phyloP scores from a whole-genome alignment of 129 eudicot genomes.

The Artemisia annua region DNA sequence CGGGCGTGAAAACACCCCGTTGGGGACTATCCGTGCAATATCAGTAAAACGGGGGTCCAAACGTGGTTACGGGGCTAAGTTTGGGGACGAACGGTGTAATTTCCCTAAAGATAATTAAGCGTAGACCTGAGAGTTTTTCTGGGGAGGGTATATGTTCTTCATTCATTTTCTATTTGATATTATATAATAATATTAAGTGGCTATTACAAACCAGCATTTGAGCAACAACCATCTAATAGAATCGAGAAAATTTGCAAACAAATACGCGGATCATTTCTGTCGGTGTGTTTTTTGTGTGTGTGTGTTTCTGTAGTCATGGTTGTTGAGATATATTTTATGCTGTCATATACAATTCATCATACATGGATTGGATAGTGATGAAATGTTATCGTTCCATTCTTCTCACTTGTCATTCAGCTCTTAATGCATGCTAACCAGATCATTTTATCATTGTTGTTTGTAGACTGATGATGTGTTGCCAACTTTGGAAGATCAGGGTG shows the following conservation, averaged over 20 bases:
- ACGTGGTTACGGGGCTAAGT: no score
- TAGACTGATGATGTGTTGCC: slow-evolving; percentile 95
- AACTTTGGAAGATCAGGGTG: slow-evolving; percentile 88
- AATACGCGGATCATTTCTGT: not conserved
- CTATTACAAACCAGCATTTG: slow-evolving; percentile 1
- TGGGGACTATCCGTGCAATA: no score
- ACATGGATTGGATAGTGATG: not conserved
- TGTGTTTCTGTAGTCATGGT: not conserved
- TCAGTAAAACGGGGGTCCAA: no score
- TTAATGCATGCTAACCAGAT: not conserved
- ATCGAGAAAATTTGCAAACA: not conserved
- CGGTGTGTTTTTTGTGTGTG: not conserved
- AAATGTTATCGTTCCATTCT: not conserved
- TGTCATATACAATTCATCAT: not conserved
- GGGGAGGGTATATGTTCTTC: not conserved
- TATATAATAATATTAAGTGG: not conserved
- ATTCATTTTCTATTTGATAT: not conserved
- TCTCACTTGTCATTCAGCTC: not conserved
- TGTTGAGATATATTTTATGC: not conserved
- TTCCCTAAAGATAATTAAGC: not conserved
- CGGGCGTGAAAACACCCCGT: no score
- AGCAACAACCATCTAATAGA: not conserved
- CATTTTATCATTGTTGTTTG: slow-evolving; percentile 19
- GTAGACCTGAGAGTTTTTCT: not conserved
- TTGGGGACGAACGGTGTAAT: no score